Conservation (phyloP, 768 basidiomycete genomes). For the Tylopilus balloui region DNA sequence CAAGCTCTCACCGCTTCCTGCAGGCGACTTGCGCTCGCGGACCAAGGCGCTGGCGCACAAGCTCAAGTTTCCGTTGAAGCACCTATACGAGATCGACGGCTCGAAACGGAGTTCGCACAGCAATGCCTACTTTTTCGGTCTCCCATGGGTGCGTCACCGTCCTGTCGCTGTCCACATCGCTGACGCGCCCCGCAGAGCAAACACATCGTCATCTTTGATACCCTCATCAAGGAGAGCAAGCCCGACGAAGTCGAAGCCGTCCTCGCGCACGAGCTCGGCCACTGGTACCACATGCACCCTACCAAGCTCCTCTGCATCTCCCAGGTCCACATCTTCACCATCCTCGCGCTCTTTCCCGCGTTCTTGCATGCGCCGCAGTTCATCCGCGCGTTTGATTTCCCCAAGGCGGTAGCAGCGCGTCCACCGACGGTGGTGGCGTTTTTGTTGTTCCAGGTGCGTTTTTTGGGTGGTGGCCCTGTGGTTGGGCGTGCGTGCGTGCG, state of each 20-base stretch:
- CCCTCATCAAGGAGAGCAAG: conserved; percentile 86
- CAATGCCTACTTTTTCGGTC: conserved; percentile 98
- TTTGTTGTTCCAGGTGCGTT: conserved; percentile 71
- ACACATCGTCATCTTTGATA: conserved; percentile 96
- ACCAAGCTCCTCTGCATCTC: conserved; percentile 83
- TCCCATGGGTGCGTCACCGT: conserved; percentile 75
- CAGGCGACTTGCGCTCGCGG: conserved; percentile 70
- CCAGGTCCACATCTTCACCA: conserved; percentile 83
- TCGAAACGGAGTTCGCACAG: conserved; percentile 93
- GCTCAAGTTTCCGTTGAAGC: conserved; percentile 90
- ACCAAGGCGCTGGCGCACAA: conserved; percentile 75
- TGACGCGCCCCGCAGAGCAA: conserved; percentile 54
- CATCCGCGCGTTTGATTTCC: conserved; percentile 77
- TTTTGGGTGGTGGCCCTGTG: neutral
- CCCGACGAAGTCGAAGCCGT: conserved; percentile 96
- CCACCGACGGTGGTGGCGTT: conserved; percentile 85
- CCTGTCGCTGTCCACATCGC: neutral
- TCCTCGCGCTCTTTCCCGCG: conserved; percentile 84
- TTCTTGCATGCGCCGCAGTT: conserved; percentile 80
- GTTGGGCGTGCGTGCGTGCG: no score
- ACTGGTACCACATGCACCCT: conserved; percentile 92
- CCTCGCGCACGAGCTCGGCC: conserved; percentile 95
- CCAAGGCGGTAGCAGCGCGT: conserved; percentile 52
- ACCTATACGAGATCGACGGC: conserved; percentile 96
- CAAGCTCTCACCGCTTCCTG: conserved; percentile 82